Percentiles rank a stretch among this genome's conserved stretches.
Conservation (phyloP, 805 yeast genomes). For the Sugiyamaella americana region DNA sequence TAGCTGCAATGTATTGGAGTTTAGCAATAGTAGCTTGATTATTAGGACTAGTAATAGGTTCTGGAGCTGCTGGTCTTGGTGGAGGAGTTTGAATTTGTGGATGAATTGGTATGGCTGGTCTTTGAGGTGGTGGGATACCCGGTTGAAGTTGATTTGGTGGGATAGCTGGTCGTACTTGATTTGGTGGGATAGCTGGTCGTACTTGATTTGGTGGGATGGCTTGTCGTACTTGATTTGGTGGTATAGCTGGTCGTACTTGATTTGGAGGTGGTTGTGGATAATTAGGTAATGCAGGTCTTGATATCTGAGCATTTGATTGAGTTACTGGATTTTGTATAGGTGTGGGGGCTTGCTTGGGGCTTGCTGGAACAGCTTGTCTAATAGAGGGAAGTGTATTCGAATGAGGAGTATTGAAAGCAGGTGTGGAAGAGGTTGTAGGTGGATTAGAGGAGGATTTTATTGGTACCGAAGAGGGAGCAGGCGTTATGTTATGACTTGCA, state of each 20-base stretch:
- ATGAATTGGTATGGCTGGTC: too few relatives aligned
- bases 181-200: background rate
- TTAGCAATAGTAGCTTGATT: conserved; percentile 80
- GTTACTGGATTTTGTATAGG: background rate
- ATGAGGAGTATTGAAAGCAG: too few relatives aligned
- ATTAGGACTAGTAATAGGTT: conserved; percentile 16
- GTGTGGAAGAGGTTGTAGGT: too few relatives aligned
- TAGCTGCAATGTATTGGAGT: conserved; percentile 73
- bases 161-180: too few relatives aligned
- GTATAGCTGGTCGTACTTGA: background rate
- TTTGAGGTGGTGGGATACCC: background rate
- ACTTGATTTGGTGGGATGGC: background rate
- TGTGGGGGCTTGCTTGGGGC: background rate
- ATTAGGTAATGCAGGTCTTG: background rate
- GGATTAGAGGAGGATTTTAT: too few relatives aligned
- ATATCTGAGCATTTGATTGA: background rate
- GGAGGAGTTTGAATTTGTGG: background rate
- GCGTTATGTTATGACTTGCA: background rate
- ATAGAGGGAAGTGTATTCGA: too few relatives aligned
- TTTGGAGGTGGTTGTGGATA: background rate
- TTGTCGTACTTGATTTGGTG: background rate
- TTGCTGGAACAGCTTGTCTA: background rate
- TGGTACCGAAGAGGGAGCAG: background rate
- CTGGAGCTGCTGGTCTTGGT: conserved; percentile 11
- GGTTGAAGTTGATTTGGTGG: too few relatives aligned